Conservation (phyloP, 148 eudicot species). For the Rhododendron mucronatum region DNA sequence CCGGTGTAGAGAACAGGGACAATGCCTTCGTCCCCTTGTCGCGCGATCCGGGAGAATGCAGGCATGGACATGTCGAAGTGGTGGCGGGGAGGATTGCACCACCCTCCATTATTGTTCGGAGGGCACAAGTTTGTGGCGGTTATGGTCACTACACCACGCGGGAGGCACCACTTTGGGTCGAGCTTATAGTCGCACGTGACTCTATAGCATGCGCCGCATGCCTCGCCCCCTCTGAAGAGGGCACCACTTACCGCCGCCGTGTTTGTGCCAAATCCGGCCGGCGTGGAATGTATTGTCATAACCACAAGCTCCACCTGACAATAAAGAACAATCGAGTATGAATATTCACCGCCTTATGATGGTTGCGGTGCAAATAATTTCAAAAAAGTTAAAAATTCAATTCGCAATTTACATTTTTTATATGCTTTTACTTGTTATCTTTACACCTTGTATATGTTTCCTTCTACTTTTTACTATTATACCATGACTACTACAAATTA, state of each 20-base stretch:
- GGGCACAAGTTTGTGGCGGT: slow-evolving; percentile 90
- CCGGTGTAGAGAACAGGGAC: slow-evolving; percentile 58
- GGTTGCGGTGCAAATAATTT: no score
- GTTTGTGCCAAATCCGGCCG: slow-evolving; percentile 69
- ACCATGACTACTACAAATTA: no score
- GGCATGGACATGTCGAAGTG: slow-evolving; percentile 81
- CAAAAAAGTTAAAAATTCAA: no score
- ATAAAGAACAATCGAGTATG: not conserved
- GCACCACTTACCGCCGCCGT: slow-evolving; percentile 64
- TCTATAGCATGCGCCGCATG: slow-evolving; percentile 81
- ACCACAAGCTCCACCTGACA: slow-evolving; percentile 76
- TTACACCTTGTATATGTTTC: no score
- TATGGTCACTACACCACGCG: slow-evolving; percentile 26
- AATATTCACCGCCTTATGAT: not conserved
- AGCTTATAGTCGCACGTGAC: slow-evolving; percentile 44
- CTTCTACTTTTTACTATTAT: no score
- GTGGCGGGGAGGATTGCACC: slow-evolving; percentile 67
- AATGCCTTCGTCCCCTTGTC: slow-evolving; percentile 61
- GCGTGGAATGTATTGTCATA: slow-evolving; percentile 64
- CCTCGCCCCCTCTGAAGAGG: slow-evolving; percentile 49
- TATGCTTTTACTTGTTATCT: no score
- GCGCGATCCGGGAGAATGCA: slow-evolving; percentile 58
- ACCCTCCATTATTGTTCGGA: slow-evolving; percentile 66
- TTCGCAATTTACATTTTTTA: no score
- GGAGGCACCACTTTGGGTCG: slow-evolving; percentile 67